Conservation (phyloP, 2,329 filamentous ascomycete genomes). For the Stemphylium vesicarium region DNA sequence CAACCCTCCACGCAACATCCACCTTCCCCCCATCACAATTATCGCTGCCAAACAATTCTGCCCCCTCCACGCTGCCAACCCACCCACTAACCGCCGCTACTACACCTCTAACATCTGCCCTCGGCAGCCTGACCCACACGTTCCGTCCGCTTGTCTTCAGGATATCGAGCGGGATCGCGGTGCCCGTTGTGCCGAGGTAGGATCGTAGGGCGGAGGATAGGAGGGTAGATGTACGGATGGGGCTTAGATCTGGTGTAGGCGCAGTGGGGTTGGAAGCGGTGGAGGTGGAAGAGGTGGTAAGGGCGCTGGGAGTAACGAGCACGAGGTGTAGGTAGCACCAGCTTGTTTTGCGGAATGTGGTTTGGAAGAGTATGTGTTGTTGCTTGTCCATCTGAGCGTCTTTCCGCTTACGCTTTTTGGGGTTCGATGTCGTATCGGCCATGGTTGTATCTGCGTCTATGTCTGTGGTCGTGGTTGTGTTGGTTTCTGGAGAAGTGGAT, state of each 20-base stretch:
- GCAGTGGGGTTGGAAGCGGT: background rate
- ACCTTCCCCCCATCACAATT: conserved; percentile 24
- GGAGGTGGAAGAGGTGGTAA: conserved; percentile 1
- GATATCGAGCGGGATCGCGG: conserved; percentile 72
- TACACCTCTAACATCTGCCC: conserved; percentile 34
- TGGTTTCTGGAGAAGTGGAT: background rate
- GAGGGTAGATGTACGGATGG: conserved; percentile 67
- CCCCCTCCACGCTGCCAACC: conserved; percentile 33
- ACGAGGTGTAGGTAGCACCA: conserved; percentile 54
- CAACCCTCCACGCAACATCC: conserved; percentile 38
- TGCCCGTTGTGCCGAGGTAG: conserved; percentile 73
- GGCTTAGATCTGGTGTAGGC: conserved; percentile 51
- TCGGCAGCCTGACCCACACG: conserved; percentile 34
- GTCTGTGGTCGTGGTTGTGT: background rate
- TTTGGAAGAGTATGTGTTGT: conserved; percentile 35
- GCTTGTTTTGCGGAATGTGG: conserved; percentile 48
- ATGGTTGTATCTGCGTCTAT: background rate
- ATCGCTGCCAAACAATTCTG: conserved; percentile 9
- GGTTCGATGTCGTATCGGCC: no score
- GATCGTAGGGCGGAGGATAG: conserved; percentile 68
- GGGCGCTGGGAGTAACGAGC: conserved; percentile 31
- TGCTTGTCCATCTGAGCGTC: conserved; percentile 6
- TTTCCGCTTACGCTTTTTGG: conserved; percentile 24
- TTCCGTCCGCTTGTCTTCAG: conserved; percentile 55
- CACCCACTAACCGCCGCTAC: conserved; percentile 33